Percentiles rank a stretch among this genome's conserved stretches.
Conservation (phyloP, 345 rosid genomes). For the Brassica carinata region DNA sequence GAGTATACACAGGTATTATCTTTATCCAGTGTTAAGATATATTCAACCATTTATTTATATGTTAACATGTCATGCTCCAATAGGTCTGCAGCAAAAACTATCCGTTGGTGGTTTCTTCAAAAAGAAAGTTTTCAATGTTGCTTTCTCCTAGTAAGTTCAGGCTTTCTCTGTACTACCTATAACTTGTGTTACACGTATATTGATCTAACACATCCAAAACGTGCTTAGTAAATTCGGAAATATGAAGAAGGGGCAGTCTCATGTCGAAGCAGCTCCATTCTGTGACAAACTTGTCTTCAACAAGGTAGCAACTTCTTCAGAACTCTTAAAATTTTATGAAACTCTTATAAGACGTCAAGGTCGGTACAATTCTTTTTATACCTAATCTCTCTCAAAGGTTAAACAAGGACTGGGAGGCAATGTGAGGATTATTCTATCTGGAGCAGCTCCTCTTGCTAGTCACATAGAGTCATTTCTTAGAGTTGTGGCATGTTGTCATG, state of each 20-base stretch:
- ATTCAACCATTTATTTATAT: neutral
- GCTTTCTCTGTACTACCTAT: neutral
- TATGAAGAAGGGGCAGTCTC: constrained; percentile 63
- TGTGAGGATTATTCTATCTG: constrained; percentile 77
- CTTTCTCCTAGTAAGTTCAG: constrained; percentile 76
- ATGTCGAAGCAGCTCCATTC: constrained; percentile 70
- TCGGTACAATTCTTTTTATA: neutral
- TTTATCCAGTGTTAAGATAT: neutral
- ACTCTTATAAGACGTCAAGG: neutral
- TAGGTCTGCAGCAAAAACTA: constrained; percentile 82
- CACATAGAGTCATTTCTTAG: constrained; percentile 83
- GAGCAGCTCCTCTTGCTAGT: constrained; percentile 82
- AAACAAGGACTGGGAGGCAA: constrained; percentile 86
- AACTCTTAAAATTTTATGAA: neutral
- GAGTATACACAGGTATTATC: constrained; percentile 65
- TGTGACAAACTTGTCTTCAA: constrained; percentile 78
- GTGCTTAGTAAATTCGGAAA: constrained; percentile 58
- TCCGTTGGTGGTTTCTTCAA: constrained; percentile 65
- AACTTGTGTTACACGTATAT: neutral
- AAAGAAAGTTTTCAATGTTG: constrained; percentile 64
- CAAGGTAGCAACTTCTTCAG: constrained; percentile 49
- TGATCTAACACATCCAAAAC: constrained; percentile 9
- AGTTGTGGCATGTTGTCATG: constrained; percentile 88
- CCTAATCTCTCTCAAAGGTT: constrained; percentile 47
- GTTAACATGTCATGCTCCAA: constrained; percentile 2